A percentile compares a stretch with the other conserved stretches of the same genome.
Evolutionary conservation across 805 yeast genomes (phyloP).

Genomic region (Saccharomycopsis sp.): DNA sequence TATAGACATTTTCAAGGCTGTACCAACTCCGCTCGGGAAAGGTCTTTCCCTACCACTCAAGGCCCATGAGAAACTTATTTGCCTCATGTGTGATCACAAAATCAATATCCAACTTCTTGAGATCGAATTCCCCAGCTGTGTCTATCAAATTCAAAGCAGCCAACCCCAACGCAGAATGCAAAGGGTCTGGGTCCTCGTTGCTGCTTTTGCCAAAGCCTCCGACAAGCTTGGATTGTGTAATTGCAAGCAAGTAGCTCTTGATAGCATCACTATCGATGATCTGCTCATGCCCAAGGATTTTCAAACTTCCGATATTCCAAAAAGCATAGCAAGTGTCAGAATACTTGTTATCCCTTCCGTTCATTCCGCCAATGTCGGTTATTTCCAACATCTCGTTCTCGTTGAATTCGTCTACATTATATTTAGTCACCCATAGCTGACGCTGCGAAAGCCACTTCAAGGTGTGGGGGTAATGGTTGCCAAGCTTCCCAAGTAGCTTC

Average conservation of each 20-base stretch:
- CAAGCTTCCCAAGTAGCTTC: constrained; percentile 30
- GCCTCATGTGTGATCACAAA: constrained; percentile 24
- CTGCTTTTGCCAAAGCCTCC: constrained; percentile 75
- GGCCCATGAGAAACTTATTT: constrained; percentile 5
- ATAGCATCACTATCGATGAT: constrained; percentile 33
- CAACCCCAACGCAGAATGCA: constrained; percentile 56
- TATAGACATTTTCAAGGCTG: too few species aligned
- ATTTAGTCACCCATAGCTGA: constrained; percentile 39
- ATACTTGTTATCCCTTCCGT: constrained; percentile 77
- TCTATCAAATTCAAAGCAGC: constrained; percentile 40
- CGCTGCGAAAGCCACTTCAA: constrained; percentile 54
- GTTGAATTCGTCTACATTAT: constrained; percentile 27
- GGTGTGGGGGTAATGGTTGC: constrained; percentile 27
- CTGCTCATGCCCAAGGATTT: constrained; percentile 30
- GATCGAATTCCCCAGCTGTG: constrained; percentile 18
- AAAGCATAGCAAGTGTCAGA: constrained; percentile 85
- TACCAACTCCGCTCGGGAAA: too few species aligned
- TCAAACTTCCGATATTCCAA: constrained; percentile 64
- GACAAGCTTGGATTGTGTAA: constrained; percentile 50
- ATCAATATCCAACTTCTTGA: constrained; percentile 23
- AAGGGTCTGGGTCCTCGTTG: constrained; percentile 58
- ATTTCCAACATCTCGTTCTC: constrained; percentile 14
- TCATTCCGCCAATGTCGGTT: constrained; percentile 66
- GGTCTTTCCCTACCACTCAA: constrained; percentile 12
- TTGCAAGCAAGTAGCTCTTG: constrained; percentile 36